These are phyloP conservation scores for Staphylotrichum tortipilum DNA, from an alignment of 495 filamentous ascomycete species.

Conservation along the genomic window DNA sequence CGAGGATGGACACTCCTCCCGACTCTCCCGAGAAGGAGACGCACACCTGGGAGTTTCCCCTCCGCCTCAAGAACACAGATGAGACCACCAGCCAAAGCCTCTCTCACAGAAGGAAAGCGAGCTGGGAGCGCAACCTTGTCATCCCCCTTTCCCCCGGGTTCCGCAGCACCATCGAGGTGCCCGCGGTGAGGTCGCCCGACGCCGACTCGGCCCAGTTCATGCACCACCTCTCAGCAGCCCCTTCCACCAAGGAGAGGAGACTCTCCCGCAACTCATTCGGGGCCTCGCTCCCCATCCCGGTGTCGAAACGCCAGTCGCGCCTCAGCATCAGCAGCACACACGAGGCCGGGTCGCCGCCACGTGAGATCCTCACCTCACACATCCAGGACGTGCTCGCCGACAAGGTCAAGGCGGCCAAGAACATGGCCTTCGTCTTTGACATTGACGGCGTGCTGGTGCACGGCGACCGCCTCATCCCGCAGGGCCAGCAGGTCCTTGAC, in stretches of 20 bases:
- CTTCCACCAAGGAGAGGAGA: slow-evolving; percentile 58
- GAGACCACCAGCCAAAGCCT: neutral
- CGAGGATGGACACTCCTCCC: slow-evolving; percentile 20
- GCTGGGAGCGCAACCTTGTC: slow-evolving; percentile 10
- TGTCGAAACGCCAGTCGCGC: slow-evolving; percentile 59
- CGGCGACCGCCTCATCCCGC: slow-evolving; percentile 54
- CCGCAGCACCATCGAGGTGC: slow-evolving; percentile 57
- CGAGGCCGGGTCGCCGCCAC: slow-evolving; percentile 40
- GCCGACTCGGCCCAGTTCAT: slow-evolving; percentile 62
- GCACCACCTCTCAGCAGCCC: slow-evolving; percentile 61
- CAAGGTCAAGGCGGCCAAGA: slow-evolving; percentile 56
- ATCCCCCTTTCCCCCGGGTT: slow-evolving; percentile 18
- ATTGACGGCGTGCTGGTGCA: slow-evolving; percentile 61
- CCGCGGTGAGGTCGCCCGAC: slow-evolving; percentile 59
- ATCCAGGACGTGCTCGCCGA: slow-evolving; percentile 62
- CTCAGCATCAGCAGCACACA: slow-evolving; percentile 47
- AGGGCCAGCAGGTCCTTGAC: slow-evolving; percentile 49
- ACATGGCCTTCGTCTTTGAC: slow-evolving; percentile 61
- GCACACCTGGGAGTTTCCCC: slow-evolving; percentile 1
- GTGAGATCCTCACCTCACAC: slow-evolving; percentile 63
- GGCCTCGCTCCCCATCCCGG: slow-evolving; percentile 65
- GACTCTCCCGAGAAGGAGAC: slow-evolving; percentile 11
- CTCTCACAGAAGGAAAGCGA: slow-evolving; percentile 2
- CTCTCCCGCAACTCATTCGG: slow-evolving; percentile 75
- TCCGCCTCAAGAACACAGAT: slow-evolving; percentile 11